Evolutionary conservation across 179 eudicot species (phyloP), one percentile per base, ranked within the genome.

Genomic region (Actinidia chinensis): DNA sequence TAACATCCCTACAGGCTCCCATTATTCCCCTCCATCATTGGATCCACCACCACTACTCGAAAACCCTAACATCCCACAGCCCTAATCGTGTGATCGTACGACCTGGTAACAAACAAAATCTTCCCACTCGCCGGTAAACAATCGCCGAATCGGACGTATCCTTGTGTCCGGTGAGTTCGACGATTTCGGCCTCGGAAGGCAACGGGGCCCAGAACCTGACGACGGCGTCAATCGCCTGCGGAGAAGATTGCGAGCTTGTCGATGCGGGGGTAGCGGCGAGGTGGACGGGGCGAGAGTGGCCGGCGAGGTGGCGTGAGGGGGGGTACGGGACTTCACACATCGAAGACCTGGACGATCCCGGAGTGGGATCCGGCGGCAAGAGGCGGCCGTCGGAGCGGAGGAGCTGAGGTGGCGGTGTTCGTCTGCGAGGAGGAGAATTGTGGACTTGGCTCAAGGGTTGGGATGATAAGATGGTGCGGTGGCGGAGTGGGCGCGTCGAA

Each of bases 131-230:
- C 86, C 5, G 97, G 97, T 1, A 91, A 91, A 28, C 74, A 78
- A 52, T 83, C 89, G 0, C 97, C 98, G 58, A 84, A 77, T 46
- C 97, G 73, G 58, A 93, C 97, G 79, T 95, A 95, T 95, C 98
- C 79, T 88, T 93, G 78, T 95, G 98, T 12, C 94, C 98, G 2
- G 83, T 5, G 18, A 93, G 86, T 51, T 85, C 73, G 64, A 0
- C 18, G 46, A 91, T 68, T 0, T n/a, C 48, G 9, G 84, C 83
- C 69, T 91, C 92, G 1, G 88, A 75, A 0, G 90, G 82, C 5
- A 93, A 92, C n/a, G n/a, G n/a, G 76, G 93, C 98, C 98, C 98
- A 95, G 20, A 85, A 90, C 86, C 88, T 93, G 60, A 95, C 97
- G 10, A 93, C 46, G 0, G 92, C 74, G 66, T 95, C 98, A 73